Percentiles rank a stretch among this genome's conserved stretches.
phyloP scores from a whole-genome alignment of 768 basidiomycete species.

The Rhodosporidiobolus odoratus region DNA sequence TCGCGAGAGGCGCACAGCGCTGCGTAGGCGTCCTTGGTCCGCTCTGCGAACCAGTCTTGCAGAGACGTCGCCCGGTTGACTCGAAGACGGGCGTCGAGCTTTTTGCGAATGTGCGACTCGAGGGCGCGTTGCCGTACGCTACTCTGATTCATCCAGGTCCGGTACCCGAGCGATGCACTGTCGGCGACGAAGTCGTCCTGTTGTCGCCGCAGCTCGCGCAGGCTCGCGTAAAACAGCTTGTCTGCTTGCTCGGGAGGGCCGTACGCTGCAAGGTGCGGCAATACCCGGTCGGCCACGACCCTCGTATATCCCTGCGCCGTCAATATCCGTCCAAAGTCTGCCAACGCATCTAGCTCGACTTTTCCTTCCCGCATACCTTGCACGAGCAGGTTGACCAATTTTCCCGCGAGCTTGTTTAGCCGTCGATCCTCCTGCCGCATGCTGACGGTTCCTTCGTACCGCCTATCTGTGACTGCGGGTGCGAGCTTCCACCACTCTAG shows the following conservation, averaged over 20 bases:
- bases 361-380: background rate
- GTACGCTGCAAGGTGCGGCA: background rate
- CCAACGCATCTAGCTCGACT: background rate
- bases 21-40: background rate
- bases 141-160: too few relatives aligned
- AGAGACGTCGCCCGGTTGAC: background rate
- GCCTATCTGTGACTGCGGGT: background rate
- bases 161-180: too few relatives aligned
- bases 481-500: conserved; percentile 24
- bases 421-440: background rate
- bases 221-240: background rate
- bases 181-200: too few relatives aligned
- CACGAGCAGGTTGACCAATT: background rate
- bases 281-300: conserved; percentile 5
- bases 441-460: background rate
- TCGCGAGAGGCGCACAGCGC: background rate
- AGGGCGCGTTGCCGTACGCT: too few relatives aligned
- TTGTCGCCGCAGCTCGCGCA: background rate
- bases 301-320: conserved; percentile 7
- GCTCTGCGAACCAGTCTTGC: background rate
- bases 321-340: background rate
- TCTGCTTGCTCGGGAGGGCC: background rate
- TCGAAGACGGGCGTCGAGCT: background rate
- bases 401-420: background rate
- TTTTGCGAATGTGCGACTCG: background rate